A percentile compares a stretch with the other conserved stretches of the same genome.
Conservation (phyloP, 305 asterid genomes). For the Fraxinus sp. region DNA sequence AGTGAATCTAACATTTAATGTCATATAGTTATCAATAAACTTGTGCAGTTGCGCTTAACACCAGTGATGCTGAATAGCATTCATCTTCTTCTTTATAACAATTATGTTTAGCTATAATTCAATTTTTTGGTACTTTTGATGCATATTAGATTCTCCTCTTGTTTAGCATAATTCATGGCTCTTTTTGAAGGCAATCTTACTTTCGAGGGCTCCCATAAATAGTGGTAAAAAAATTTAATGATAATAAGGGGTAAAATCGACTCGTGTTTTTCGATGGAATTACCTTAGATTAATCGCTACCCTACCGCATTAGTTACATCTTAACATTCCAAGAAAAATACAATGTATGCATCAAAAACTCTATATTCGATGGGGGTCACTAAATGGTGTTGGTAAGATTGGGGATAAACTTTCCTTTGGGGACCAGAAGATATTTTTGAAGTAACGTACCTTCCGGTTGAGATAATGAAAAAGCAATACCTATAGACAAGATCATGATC, state of each 20-base stretch:
- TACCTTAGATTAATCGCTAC: neutral
- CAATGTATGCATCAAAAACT: neutral
- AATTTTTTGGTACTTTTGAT: conserved; percentile 30
- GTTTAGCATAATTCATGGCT: neutral
- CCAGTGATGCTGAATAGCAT: no score
- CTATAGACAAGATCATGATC: neutral
- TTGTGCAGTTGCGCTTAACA: no score
- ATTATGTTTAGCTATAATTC: conserved; percentile 18
- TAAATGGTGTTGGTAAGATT: neutral
- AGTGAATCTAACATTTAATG: no score
- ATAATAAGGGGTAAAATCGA: neutral
- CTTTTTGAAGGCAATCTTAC: neutral
- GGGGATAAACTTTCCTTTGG: neutral
- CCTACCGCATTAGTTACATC: neutral
- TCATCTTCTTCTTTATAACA: conserved; percentile 15
- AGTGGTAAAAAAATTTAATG: neutral
- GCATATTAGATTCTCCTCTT: conserved; percentile 9
- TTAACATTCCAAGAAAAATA: neutral
- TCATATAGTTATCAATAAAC: no score
- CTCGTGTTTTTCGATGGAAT: neutral
- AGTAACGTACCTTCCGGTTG: neutral
- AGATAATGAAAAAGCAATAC: neutral
- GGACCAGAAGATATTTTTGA: neutral
- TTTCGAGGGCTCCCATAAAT: neutral
- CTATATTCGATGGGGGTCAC: neutral